Evolutionary conservation across 805 yeast genomes (phyloP).

Genomic region (Candida quercuum): DNA sequence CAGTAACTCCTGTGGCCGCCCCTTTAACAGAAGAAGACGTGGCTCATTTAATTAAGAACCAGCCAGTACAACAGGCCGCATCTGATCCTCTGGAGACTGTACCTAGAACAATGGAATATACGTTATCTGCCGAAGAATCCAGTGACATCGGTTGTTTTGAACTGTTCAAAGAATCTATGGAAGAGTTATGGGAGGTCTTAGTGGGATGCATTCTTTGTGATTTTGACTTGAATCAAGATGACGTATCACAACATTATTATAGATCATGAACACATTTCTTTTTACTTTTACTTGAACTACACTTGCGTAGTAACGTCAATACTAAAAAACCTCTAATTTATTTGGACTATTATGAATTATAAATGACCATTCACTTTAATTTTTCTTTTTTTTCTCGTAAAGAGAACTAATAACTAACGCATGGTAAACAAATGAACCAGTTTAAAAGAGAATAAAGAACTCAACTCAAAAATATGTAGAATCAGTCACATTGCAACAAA

Average conservation of each 20-base stretch:
- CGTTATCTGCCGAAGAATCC: not conserved
- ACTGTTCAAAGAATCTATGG: not conserved
- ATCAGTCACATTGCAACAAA: not conserved
- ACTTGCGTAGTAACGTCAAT: too few species aligned
- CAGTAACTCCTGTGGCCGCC: slow-evolving; percentile 5
- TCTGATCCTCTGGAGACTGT: not conserved
- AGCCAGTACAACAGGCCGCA: not conserved
- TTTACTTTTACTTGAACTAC: too few species aligned
- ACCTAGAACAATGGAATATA: not conserved
- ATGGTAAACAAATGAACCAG: too few species aligned
- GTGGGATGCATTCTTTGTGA: not conserved
- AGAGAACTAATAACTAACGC: too few species aligned
- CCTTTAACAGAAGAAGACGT: slow-evolving; percentile 10
- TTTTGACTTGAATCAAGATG: too few species aligned
- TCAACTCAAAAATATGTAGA: not conserved
- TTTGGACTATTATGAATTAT: too few species aligned
- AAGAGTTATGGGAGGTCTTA: slow-evolving; percentile 8
- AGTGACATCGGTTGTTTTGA: slow-evolving; percentile 7
- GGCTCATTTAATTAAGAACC: slow-evolving; percentile 1
- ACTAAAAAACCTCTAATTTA: too few species aligned
- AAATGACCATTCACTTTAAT: too few species aligned
- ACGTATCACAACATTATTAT: not conserved
- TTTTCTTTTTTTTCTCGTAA: not conserved
- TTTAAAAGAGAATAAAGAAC: too few species aligned
- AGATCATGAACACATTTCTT: too few species aligned